phyloP scores from a whole-genome alignment of 306 rosid species.

The Alnus rubra region DNA sequence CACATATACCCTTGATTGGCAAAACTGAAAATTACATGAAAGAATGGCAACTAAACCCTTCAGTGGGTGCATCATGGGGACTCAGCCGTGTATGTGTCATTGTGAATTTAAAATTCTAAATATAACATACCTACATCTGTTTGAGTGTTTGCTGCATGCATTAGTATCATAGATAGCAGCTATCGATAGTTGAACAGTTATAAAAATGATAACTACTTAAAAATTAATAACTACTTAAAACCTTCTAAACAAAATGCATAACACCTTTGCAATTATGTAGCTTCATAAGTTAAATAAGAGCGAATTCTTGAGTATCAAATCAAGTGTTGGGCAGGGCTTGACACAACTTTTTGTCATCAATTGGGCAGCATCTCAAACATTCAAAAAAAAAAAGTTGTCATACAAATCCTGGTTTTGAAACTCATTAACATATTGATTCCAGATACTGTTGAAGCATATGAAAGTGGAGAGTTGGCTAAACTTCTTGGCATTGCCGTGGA shows the following conservation, averaged over 20 bases:
- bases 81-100: background rate
- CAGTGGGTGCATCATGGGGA: background rate
- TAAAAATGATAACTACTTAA: too few relatives aligned
- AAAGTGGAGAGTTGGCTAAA: slow-evolving; percentile 66
- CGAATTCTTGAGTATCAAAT: background rate
- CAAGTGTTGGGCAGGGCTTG: background rate
- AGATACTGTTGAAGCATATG: slow-evolving; percentile 78
- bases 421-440: slow-evolving; percentile 28
- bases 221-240: background rate
- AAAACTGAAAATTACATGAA: background rate
- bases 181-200: background rate
- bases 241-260: background rate
- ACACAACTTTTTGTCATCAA: background rate
- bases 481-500: slow-evolving; percentile 59
- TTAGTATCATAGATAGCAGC: background rate
- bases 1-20: background rate
- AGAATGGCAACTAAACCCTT: background rate
- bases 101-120: background rate
- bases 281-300: background rate
- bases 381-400: background rate
- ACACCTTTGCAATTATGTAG: background rate
- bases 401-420: background rate
- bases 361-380: background rate
- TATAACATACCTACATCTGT: background rate
- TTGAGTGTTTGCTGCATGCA: background rate